These are phyloP conservation scores for Maudiozyma humilis DNA, from an alignment of 1,139 yeast genomes.

Conservation along the genomic window DNA sequence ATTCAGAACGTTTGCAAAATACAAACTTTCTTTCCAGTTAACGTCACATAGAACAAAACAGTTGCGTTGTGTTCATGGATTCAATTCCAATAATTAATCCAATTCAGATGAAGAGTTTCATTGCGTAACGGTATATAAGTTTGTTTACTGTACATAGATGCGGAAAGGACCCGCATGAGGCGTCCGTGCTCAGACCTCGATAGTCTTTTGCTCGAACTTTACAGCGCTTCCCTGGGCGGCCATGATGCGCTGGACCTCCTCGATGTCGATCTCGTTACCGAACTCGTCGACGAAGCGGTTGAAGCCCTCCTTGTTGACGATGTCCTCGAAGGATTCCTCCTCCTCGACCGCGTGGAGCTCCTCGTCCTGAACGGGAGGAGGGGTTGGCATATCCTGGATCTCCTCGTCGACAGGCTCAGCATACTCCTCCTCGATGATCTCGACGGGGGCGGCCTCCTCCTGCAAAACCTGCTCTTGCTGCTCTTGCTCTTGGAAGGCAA, in stretches of 20 bases:
- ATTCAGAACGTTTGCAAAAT: too few relatives aligned
- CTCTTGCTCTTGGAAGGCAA: not conserved
- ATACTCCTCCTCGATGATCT: not conserved
- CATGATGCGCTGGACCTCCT: conserved; percentile 52
- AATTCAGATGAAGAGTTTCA: too few relatives aligned
- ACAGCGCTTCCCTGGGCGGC: conserved; percentile 13
- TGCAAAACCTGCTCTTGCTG: too few relatives aligned
- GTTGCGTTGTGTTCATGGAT: too few relatives aligned
- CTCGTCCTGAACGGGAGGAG: not conserved
- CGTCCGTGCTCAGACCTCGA: conserved; percentile 3
- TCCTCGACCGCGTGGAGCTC: not conserved
- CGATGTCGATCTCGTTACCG: conserved; percentile 48
- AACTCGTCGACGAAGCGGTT: conserved; percentile 64
- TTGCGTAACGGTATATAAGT: too few relatives aligned
- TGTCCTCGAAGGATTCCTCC: conserved; percentile 46
- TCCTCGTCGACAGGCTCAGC: not conserved
- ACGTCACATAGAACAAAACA: too few relatives aligned
- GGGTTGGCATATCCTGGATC: not conserved
- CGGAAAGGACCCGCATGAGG: too few relatives aligned
- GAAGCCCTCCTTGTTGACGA: conserved; percentile 69
- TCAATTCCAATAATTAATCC: too few relatives aligned
- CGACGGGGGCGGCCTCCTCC: too few relatives aligned
- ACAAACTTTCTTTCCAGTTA: too few relatives aligned
- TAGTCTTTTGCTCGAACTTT: conserved; percentile 4
- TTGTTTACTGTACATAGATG: too few relatives aligned